Percentiles rank a stretch among this genome's conserved stretches.
These are phyloP conservation scores for Umbellularia californica DNA, from an alignment of 164 flowering plant species.

Conservation along the genomic window DNA sequence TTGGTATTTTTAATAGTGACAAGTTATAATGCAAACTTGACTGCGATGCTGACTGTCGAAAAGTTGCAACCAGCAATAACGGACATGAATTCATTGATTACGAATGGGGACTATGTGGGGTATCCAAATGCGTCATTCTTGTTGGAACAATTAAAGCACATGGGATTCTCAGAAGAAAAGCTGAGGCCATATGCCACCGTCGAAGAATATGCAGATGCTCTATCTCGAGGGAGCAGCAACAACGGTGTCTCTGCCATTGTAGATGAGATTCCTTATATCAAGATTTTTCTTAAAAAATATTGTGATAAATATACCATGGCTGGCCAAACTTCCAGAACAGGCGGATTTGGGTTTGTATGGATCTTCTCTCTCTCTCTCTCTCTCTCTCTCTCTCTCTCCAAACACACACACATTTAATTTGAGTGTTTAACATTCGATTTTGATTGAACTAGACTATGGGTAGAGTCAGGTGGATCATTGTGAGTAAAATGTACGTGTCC, in stretches of 20 bases:
- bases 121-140: neutral
- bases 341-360: constrained; percentile 20
- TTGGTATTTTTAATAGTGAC: constrained; percentile 7
- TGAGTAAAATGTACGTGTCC: too few species aligned
- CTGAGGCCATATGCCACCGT: neutral
- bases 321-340: constrained; percentile 13
- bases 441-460: too few species aligned
- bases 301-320: constrained; percentile 18
- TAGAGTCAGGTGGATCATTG: too few species aligned
- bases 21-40: constrained; percentile 18
- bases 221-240: neutral
- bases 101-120: constrained; percentile 1
- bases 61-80: neutral
- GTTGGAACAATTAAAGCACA: neutral
- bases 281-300: constrained; percentile 7
- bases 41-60: neutral
- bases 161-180: neutral
- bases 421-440: too few species aligned
- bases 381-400: neutral
- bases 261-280: constrained; percentile 18
- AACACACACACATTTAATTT: too few species aligned
- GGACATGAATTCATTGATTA: neutral
- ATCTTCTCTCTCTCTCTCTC: constrained; percentile 12
- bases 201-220: neutral
- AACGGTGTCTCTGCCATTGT: constrained; percentile 10